Conservation (phyloP, 805 yeast genomes). For the Candida cerambycidarum region DNA sequence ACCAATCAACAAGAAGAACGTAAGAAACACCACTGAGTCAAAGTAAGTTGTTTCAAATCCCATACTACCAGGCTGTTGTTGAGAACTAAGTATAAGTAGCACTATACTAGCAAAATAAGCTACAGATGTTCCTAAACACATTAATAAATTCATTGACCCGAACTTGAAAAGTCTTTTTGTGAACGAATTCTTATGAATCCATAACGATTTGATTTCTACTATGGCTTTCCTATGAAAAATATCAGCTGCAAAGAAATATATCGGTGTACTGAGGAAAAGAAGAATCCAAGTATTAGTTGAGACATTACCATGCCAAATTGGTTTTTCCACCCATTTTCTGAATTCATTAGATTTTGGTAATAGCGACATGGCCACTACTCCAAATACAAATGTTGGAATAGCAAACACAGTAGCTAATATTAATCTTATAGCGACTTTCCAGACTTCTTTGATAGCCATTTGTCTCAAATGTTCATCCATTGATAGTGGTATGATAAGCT, state of each 20-base stretch:
- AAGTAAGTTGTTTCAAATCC: slow-evolving; percentile 67
- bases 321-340: slow-evolving; percentile 56
- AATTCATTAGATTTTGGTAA: slow-evolving; percentile 42
- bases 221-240: slow-evolving; percentile 68
- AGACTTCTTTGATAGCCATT: slow-evolving; percentile 50
- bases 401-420: slow-evolving; percentile 52
- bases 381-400: slow-evolving; percentile 67
- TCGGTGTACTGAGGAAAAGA: slow-evolving; percentile 66
- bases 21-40: slow-evolving; percentile 75
- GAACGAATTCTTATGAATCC: slow-evolving; percentile 57
- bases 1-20: slow-evolving; percentile 71
- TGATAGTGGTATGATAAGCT: slow-evolving; percentile 52
- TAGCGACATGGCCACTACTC: slow-evolving; percentile 68
- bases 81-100: slow-evolving; percentile 48
- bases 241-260: slow-evolving; percentile 72
- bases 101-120: slow-evolving; percentile 70
- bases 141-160: slow-evolving; percentile 76
- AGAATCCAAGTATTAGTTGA: slow-evolving; percentile 65
- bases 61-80: slow-evolving; percentile 19
- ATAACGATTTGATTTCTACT: slow-evolving; percentile 55
- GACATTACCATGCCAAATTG: slow-evolving; percentile 63
- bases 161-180: slow-evolving; percentile 58
- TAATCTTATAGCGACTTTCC: slow-evolving; percentile 46
- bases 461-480: slow-evolving; percentile 62
- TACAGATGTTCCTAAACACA: slow-evolving; percentile 71